A percentile compares a stretch with the other conserved stretches of the same genome.
These are phyloP conservation scores for Pholiota adiposa DNA, from an alignment of 1,284 basidiomycete species.

Conservation along the genomic window DNA sequence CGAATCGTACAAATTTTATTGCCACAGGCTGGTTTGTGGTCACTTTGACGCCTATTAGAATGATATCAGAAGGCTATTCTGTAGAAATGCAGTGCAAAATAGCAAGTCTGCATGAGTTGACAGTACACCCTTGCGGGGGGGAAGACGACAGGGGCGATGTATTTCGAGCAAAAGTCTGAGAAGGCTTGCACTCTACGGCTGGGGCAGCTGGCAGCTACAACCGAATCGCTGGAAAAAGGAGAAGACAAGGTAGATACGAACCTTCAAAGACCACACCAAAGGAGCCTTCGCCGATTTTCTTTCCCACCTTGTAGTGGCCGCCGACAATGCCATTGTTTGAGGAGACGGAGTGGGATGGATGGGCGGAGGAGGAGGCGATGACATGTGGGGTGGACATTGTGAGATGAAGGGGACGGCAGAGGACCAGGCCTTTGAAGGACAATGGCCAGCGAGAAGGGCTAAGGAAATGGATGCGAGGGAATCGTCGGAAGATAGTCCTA, in stretches of 20 bases:
- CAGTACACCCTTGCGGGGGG: not conserved
- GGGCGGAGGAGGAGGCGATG: slow-evolving; percentile 75
- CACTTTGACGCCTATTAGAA: slow-evolving; percentile 77
- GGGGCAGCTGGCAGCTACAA: slow-evolving; percentile 6
- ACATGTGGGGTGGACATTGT: slow-evolving; percentile 77
- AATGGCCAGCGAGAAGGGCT: slow-evolving; percentile 22
- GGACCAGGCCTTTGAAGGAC: slow-evolving; percentile 16
- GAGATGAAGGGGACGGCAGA: slow-evolving; percentile 12
- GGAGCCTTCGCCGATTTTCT: slow-evolving; percentile 88
- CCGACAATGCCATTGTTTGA: slow-evolving; percentile 75
- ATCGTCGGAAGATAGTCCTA: slow-evolving; percentile 24
- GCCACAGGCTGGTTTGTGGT: slow-evolving; percentile 91
- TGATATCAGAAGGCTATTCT: not conserved
- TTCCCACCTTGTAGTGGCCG: slow-evolving; percentile 77
- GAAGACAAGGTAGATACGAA: slow-evolving; percentile 30
- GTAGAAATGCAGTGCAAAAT: not conserved
- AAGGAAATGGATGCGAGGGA: slow-evolving; percentile 22
- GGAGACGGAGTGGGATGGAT: slow-evolving; percentile 58
- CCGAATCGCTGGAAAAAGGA: not conserved
- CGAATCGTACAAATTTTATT: slow-evolving; percentile 89
- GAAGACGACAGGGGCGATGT: not conserved
- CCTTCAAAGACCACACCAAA: slow-evolving; percentile 87
- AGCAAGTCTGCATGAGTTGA: not conserved
- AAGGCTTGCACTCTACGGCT: not conserved
- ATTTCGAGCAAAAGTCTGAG: not conserved